These are phyloP conservation scores for Aspergillus pseudoterreus DNA, from an alignment of 2,329 filamentous ascomycete genomes.

Conservation along the genomic window DNA sequence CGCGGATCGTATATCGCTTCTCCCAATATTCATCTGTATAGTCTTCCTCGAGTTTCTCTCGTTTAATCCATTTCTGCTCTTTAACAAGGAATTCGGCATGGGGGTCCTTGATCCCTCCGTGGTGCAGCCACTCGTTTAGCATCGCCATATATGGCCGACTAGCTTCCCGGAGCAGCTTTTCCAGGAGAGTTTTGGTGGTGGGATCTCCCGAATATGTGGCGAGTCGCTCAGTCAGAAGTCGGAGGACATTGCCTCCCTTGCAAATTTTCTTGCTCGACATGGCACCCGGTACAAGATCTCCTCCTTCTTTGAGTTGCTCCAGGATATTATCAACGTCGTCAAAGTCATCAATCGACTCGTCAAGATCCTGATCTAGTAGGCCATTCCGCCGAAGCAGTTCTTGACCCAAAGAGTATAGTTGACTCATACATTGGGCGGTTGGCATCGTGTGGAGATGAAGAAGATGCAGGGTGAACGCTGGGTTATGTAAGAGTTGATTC, in stretches of 20 bases:
- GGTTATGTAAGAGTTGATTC: constrained; percentile 84
- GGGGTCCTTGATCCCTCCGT: constrained; percentile 89
- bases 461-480: constrained; percentile 86
- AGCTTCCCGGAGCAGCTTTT: constrained; percentile 77
- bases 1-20: constrained; percentile 89
- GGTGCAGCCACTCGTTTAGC: constrained; percentile 98
- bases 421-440: constrained; percentile 85
- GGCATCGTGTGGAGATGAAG: constrained; percentile 88
- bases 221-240: constrained; percentile 76
- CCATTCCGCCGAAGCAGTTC: constrained; percentile 87
- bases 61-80: constrained; percentile 89
- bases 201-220: constrained; percentile 93
- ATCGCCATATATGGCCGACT: constrained; percentile 96
- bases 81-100: constrained; percentile 93
- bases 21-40: constrained; percentile 99
- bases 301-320: constrained; percentile 81
- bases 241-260: constrained; percentile 94
- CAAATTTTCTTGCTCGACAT: constrained; percentile 87
- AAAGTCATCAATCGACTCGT: constrained; percentile 67
- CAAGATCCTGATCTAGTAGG: constrained; percentile 69
- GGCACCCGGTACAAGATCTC: constrained; percentile 72
- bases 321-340: constrained; percentile 92
- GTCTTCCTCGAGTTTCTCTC: constrained; percentile 87
- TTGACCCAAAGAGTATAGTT: constrained; percentile 81
- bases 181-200: constrained; percentile 75